These are phyloP conservation scores for Chalara sp. DNA, from an alignment of 2,329 filamentous ascomycete species.

Conservation along the genomic window DNA sequence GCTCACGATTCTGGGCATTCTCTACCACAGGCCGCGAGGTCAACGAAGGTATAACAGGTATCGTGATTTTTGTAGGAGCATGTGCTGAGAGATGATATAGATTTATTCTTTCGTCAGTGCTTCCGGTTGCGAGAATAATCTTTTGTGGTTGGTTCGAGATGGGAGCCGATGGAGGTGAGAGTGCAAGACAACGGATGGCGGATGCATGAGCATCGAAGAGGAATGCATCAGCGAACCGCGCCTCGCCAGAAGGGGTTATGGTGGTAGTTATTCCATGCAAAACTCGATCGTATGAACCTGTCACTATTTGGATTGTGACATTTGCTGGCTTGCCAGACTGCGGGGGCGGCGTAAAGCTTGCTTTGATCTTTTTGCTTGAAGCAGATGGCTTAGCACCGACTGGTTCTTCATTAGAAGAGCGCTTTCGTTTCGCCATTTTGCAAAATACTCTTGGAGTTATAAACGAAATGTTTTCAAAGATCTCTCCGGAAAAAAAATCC, in stretches of 20 bases:
- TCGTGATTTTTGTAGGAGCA: slow-evolving; percentile 50
- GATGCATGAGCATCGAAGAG: slow-evolving; percentile 91
- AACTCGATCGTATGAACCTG: slow-evolving; percentile 89
- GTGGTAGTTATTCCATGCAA: slow-evolving; percentile 86
- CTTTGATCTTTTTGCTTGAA: slow-evolving; percentile 22
- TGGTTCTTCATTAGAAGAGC: slow-evolving; percentile 16
- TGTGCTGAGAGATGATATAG: slow-evolving; percentile 80
- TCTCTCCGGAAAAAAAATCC: too few relatives aligned
- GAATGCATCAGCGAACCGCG: slow-evolving; percentile 84
- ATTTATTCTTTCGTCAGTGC: slow-evolving; percentile 91
- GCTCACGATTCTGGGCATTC: slow-evolving; percentile 79
- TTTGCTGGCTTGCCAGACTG: slow-evolving; percentile 9
- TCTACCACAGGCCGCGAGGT: slow-evolving; percentile 70
- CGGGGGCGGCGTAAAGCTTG: slow-evolving; percentile 13
- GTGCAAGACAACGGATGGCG: slow-evolving; percentile 79
- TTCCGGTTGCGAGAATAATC: slow-evolving; percentile 82
- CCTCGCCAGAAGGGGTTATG: slow-evolving; percentile 39
- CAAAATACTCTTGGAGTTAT: neutral
- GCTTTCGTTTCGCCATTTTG: slow-evolving; percentile 28
- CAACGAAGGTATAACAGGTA: slow-evolving; percentile 57
- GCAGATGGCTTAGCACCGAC: slow-evolving; percentile 3
- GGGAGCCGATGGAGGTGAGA: slow-evolving; percentile 68
- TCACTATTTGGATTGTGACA: slow-evolving; percentile 77
- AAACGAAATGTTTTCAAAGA: too few relatives aligned
- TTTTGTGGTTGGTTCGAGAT: slow-evolving; percentile 63